Evolutionary conservation across 495 filamentous ascomycete genomes (phyloP).

Genomic region (Neurospora sp.): DNA sequence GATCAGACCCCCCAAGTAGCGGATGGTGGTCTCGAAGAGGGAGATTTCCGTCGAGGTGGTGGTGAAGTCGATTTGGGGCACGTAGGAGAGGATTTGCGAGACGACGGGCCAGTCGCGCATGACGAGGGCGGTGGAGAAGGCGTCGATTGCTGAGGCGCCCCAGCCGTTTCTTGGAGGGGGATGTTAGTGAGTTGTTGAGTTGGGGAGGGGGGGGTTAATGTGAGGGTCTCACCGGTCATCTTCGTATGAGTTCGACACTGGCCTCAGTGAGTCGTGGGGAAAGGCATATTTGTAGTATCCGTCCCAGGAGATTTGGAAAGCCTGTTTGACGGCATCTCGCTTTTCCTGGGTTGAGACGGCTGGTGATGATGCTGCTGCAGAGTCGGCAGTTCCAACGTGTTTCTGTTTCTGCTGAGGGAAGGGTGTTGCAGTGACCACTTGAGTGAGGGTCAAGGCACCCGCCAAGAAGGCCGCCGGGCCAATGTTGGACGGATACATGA

Average conservation of each 20-base stretch:
- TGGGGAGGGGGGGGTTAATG: background rate
- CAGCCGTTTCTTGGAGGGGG: conserved; percentile 57
- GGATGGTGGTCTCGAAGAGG: conserved; percentile 85
- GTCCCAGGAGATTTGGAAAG: conserved; percentile 70
- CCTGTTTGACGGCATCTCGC: conserved; percentile 59
- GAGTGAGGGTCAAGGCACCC: background rate
- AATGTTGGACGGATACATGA: conserved; percentile 1
- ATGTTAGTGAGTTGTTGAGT: background rate
- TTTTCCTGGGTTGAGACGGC: conserved; percentile 28
- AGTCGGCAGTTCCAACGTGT: background rate
- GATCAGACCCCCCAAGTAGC: conserved; percentile 71
- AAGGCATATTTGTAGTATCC: conserved; percentile 76
- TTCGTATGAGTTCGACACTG: conserved; percentile 51
- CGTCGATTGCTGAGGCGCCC: conserved; percentile 80
- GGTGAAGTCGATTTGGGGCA: conserved; percentile 61
- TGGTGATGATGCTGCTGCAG: background rate
- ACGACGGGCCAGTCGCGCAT: conserved; percentile 64
- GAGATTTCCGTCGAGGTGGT: conserved; percentile 49
- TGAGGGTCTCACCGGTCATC: conserved; percentile 70
- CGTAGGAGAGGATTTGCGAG: conserved; percentile 55
- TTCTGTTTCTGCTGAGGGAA: background rate
- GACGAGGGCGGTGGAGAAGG: conserved; percentile 67
- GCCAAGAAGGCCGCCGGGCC: background rate
- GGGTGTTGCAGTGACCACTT: conserved; percentile 2
- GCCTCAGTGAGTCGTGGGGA: conserved; percentile 66